Conservation (phyloP, 352 stramenopile genomes). For the Globisporangium uncinulatum region DNA sequence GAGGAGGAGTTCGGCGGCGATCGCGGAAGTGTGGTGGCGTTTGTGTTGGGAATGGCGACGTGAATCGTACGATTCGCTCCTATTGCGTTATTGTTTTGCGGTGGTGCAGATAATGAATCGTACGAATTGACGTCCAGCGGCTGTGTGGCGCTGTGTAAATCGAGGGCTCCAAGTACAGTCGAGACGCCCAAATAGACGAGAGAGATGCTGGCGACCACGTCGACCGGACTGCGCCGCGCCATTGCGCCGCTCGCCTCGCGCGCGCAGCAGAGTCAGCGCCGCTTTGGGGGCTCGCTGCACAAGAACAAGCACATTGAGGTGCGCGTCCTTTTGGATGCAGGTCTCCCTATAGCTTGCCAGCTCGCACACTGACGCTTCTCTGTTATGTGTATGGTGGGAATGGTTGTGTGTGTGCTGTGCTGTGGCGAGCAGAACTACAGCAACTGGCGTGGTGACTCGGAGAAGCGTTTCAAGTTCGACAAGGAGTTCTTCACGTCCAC, state of each 20-base stretch:
- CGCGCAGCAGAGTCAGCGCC: constrained; percentile 61
- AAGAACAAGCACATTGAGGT: constrained; percentile 88
- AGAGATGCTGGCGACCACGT: constrained; percentile 36
- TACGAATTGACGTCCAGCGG: too few species aligned
- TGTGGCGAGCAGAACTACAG: constrained; percentile 63
- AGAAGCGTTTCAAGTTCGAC: constrained; percentile 80
- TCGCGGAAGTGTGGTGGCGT: background rate
- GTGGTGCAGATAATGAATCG: too few species aligned
- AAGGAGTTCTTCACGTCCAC: constrained; percentile 53
- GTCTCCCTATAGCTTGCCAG: background rate
- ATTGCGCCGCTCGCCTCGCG: constrained; percentile 31
- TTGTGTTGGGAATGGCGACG: too few species aligned
- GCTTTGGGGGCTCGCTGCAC: constrained; percentile 61
- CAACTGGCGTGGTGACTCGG: constrained; percentile 81
- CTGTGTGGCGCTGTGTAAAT: too few species aligned
- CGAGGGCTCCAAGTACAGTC: too few species aligned
- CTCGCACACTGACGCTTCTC: background rate
- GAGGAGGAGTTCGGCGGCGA: constrained; percentile 41
- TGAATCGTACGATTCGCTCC: too few species aligned
- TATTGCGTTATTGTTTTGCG: background rate
- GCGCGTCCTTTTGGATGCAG: constrained; percentile 1
- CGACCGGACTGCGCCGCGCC: constrained; percentile 41
- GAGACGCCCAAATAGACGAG: constrained; percentile 4
- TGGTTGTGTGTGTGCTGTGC: too few species aligned
- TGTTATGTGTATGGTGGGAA: too few species aligned